Conservation (phyloP, 2,329 filamentous ascomycete species). For the Penicillium capsulatum region DNA sequence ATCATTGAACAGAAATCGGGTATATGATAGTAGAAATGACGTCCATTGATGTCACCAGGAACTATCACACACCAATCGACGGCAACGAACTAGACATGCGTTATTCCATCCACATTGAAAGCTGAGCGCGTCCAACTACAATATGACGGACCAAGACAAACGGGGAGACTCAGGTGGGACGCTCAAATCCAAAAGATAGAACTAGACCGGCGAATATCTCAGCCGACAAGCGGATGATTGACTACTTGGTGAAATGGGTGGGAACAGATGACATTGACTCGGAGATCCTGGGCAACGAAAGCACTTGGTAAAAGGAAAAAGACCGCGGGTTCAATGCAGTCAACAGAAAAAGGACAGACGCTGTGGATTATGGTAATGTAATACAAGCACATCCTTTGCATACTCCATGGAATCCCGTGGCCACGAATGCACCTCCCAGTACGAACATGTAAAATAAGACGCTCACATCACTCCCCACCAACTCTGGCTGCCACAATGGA, state of each 20-base stretch:
- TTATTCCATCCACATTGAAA: too few species aligned
- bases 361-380: slow-evolving; percentile 29
- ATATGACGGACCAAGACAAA: too few species aligned
- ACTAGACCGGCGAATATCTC: too few species aligned
- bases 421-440: slow-evolving; percentile 25
- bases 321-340: slow-evolving; percentile 13
- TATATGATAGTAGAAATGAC: too few species aligned
- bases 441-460: slow-evolving; percentile 6
- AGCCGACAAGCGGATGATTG: too few species aligned
- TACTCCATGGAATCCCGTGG: slow-evolving; percentile 24
- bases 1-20: too few species aligned
- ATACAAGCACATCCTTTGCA: slow-evolving; percentile 27
- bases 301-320: slow-evolving; percentile 16
- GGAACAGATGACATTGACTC: slow-evolving; percentile 15
- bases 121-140: too few species aligned
- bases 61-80: too few species aligned
- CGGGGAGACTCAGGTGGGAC: too few species aligned
- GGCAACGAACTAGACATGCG: too few species aligned
- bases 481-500: neutral
- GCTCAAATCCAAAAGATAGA: neutral
- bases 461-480: neutral
- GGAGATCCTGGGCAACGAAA: slow-evolving; percentile 12
- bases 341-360: slow-evolving; percentile 17
- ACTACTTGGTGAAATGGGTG: too few species aligned
- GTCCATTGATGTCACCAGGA: too few species aligned